Percentiles rank a stretch among this genome's conserved stretches.
phyloP scores from a whole-genome alignment of 2,329 filamentous ascomycete species.

The Aspergillus pseudoterreus region DNA sequence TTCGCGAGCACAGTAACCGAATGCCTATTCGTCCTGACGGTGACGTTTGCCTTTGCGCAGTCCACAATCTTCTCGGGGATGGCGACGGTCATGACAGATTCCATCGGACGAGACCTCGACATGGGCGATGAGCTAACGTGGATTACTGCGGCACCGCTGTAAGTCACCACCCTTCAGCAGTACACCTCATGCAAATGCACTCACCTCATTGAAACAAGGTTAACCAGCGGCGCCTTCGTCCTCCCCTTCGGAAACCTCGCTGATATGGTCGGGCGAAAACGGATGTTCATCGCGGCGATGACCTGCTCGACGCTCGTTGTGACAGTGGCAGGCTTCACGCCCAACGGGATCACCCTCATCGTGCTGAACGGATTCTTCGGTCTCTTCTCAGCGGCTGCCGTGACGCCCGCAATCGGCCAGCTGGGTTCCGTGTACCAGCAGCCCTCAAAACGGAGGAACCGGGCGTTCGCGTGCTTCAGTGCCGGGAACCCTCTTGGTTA shows the following conservation, averaged over 20 bases:
- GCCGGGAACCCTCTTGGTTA: conserved; percentile 57
- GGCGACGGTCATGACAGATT: conserved; percentile 60
- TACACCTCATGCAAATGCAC: background rate
- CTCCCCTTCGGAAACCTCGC: conserved; percentile 64
- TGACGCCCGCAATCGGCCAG: conserved; percentile 62
- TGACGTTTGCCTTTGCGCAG: conserved; percentile 65
- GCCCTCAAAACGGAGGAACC: conserved; percentile 61
- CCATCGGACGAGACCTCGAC: conserved; percentile 55
- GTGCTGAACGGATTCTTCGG: conserved; percentile 63
- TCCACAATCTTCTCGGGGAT: conserved; percentile 58
- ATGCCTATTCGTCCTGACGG: conserved; percentile 61
- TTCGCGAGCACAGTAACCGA: conserved; percentile 63
- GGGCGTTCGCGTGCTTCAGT: conserved; percentile 61
- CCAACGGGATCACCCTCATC: conserved; percentile 57
- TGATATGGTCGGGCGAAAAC: conserved; percentile 63
- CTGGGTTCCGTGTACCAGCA: conserved; percentile 61
- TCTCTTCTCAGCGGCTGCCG: conserved; percentile 60
- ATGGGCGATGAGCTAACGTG: conserved; percentile 67
- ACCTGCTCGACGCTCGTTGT: conserved; percentile 56
- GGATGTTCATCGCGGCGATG: conserved; percentile 59
- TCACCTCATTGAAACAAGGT: conserved; percentile 28
- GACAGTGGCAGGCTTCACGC: conserved; percentile 58
- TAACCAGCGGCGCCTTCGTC: conserved; percentile 62
- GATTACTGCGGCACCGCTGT: conserved; percentile 61
- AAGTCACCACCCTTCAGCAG: conserved; percentile 17